phyloP scores from a whole-genome alignment of 306 rosid genomes.

The Cercis canadensis region DNA sequence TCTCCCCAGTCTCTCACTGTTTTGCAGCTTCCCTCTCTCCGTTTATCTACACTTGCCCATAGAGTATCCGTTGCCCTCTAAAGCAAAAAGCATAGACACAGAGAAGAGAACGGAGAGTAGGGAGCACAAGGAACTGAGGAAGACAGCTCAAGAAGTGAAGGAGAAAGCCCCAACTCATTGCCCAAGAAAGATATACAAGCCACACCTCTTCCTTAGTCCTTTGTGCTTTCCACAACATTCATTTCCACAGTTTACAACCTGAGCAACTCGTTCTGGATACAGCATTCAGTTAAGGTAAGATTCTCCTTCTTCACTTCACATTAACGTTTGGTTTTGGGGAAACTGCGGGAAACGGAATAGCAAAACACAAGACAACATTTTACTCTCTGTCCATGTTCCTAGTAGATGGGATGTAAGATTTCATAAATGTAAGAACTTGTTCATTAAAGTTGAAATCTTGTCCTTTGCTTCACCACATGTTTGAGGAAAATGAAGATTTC shows the following conservation, averaged over 20 bases:
- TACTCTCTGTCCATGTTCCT: neutral
- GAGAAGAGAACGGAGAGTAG: no score
- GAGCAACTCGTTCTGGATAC: neutral
- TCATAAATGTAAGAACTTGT: neutral
- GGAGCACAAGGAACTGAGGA: no score
- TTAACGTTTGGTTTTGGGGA: slow-evolving; percentile 20
- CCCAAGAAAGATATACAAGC: no score
- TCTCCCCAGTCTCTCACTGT: neutral
- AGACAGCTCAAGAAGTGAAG: no score
- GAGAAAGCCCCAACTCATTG: no score
- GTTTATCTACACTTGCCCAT: slow-evolving; percentile 1
- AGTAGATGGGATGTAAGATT: neutral
- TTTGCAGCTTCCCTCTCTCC: neutral
- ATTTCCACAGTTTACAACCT: neutral
- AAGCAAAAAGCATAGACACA: no score
- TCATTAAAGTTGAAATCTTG: no score
- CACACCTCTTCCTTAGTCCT: no score
- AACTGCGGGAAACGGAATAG: slow-evolving; percentile 22
- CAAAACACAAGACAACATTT: neutral
- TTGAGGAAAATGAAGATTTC: slow-evolving; percentile 22
- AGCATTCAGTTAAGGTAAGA: slow-evolving; percentile 2
- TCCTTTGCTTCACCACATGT: slow-evolving; percentile 37
- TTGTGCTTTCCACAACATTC: no score
- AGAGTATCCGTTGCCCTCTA: neutral
- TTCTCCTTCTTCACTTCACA: neutral